These are phyloP conservation scores for Cenchrus fungigraminus DNA, from an alignment of 176 grass and related monocot genomes.

Conservation along the genomic window DNA sequence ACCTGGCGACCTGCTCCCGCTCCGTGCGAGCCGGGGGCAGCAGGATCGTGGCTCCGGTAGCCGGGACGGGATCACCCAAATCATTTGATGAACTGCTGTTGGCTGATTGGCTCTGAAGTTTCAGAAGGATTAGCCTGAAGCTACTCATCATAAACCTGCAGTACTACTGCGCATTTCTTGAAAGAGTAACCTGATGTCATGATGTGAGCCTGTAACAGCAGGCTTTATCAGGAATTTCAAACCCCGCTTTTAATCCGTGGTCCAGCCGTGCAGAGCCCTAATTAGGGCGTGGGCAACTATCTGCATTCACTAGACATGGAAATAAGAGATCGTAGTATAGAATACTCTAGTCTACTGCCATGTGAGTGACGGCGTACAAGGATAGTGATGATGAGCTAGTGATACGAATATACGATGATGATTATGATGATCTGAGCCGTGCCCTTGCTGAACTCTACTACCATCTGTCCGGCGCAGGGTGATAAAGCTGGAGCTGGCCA, in stretches of 20 bases:
- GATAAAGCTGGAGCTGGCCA: constrained; percentile 51
- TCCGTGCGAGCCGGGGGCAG: background rate
- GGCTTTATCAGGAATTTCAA: constrained; percentile 40
- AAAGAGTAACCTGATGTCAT: background rate
- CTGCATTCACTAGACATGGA: constrained; percentile 7
- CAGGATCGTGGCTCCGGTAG: background rate
- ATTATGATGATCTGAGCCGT: background rate
- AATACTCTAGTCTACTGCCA: background rate
- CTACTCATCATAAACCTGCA: background rate
- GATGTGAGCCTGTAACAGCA: constrained; percentile 18
- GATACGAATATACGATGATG: background rate
- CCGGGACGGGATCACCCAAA: background rate
- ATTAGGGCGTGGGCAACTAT: background rate
- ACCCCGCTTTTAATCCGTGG: constrained; percentile 25
- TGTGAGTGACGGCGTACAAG: constrained; percentile 2
- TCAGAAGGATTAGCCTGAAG: constrained; percentile 14
- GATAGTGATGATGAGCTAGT: background rate
- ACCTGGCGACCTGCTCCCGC: background rate
- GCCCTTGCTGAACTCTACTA: background rate
- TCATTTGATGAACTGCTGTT: background rate
- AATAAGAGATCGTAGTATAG: background rate
- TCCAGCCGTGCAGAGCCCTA: background rate
- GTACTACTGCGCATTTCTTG: background rate
- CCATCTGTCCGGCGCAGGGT: constrained; percentile 45
- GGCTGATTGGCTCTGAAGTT: background rate